Conservation (phyloP, 345 rosid species). For the Gossypium turneri region DNA sequence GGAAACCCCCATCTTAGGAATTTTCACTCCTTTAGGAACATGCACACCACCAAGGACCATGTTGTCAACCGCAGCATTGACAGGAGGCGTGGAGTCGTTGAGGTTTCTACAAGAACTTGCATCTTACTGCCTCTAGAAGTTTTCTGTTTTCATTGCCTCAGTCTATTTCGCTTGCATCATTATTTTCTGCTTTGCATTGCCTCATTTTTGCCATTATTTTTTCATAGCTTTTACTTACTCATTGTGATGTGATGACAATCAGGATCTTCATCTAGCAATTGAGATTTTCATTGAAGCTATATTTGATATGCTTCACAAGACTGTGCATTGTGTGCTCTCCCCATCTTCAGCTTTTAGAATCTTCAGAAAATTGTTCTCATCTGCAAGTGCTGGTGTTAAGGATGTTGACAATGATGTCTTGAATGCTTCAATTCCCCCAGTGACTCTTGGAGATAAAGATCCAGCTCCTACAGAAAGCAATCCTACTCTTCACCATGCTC, state of each 20-base stretch:
- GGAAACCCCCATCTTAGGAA: slow-evolving; percentile 36
- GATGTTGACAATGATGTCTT: slow-evolving; percentile 21
- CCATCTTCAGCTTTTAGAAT: slow-evolving; percentile 54
- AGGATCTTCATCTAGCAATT: slow-evolving; percentile 93
- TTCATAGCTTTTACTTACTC: not conserved
- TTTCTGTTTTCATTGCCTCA: not conserved
- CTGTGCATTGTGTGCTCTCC: slow-evolving; percentile 66
- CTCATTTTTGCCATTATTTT: slow-evolving; percentile 6
- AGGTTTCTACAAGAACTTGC: slow-evolving; percentile 47
- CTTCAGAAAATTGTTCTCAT: slow-evolving; percentile 45
- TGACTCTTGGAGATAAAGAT: slow-evolving; percentile 59
- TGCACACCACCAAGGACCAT: slow-evolving; percentile 50
- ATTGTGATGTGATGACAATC: slow-evolving; percentile 20
- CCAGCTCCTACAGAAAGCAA: slow-evolving; percentile 53
- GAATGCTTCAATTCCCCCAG: slow-evolving; percentile 39
- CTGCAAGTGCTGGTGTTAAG: slow-evolving; percentile 22
- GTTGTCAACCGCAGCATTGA: slow-evolving; percentile 71
- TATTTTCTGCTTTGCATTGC: slow-evolving; percentile 5
- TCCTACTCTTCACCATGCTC: slow-evolving; percentile 45
- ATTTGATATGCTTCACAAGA: slow-evolving; percentile 72
- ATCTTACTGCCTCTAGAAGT: not conserved
- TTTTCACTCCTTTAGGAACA: slow-evolving; percentile 35
- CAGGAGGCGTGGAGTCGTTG: slow-evolving; percentile 91
- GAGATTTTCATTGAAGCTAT: slow-evolving; percentile 80
- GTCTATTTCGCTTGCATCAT: not conserved